These are phyloP conservation scores for Suillus occidentalis DNA, from an alignment of 768 basidiomycete genomes.

Conservation along the genomic window DNA sequence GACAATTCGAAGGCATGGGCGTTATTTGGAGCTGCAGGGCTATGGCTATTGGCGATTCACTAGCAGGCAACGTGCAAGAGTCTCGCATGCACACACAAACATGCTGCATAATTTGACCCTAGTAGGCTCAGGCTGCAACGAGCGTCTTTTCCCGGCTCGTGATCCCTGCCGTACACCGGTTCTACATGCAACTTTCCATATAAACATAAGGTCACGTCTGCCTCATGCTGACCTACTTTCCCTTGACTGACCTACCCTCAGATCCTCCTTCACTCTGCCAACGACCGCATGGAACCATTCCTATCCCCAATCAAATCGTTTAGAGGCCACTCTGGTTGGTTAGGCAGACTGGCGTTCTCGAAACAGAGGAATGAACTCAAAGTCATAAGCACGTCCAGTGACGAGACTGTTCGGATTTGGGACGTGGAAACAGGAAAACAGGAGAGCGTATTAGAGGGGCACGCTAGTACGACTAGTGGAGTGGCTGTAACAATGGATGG, in stretches of 20 bases:
- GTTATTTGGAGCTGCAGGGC: too few species aligned
- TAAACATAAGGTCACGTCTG: neutral
- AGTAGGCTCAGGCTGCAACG: neutral
- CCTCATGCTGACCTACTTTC: neutral
- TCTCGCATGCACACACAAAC: neutral
- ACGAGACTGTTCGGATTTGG: neutral
- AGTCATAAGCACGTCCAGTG: neutral
- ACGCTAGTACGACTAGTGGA: neutral
- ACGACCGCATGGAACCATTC: neutral
- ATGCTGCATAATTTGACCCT: too few species aligned
- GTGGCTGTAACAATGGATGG: neutral
- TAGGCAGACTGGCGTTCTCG: neutral
- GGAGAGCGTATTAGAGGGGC: neutral
- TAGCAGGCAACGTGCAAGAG: neutral
- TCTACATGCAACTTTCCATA: too few species aligned
- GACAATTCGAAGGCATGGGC: too few species aligned
- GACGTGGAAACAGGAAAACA: neutral
- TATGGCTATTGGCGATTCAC: too few species aligned
- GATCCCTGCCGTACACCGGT: neutral
- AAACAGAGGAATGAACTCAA: neutral
- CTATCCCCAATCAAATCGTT: neutral
- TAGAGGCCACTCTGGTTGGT: neutral
- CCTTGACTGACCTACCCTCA: neutral
- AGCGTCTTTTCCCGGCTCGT: too few species aligned
- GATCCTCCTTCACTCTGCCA: neutral